Evolutionary conservation across 1,284 basidiomycete species (phyloP).

Genomic region (Phellopilus nigrolimitatus): DNA sequence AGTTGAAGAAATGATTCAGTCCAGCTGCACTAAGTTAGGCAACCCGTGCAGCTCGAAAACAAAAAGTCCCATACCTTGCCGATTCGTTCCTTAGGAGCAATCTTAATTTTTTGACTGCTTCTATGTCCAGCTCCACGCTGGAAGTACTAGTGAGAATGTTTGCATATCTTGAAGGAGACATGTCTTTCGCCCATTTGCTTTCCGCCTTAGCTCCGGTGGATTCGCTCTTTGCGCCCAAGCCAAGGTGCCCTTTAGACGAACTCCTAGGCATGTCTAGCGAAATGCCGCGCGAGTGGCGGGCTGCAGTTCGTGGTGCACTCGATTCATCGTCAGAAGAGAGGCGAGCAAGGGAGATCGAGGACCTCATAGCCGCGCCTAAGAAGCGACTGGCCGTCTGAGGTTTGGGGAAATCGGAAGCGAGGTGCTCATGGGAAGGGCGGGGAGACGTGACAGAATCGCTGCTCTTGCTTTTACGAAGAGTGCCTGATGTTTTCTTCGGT

Average conservation of each 20-base stretch:
- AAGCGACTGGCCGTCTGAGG: conserved; percentile 33
- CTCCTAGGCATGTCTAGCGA: conserved; percentile 48
- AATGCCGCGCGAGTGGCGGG: conserved; percentile 44
- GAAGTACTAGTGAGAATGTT: conserved; percentile 61
- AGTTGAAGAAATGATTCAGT: conserved; percentile 82
- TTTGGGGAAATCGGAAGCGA: conserved; percentile 36
- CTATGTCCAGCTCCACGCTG: conserved; percentile 65
- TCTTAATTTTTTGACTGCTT: conserved; percentile 71
- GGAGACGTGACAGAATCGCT: conserved; percentile 62
- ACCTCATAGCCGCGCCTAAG: conserved; percentile 19
- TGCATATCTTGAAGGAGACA: conserved; percentile 59
- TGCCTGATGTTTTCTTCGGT: conserved; percentile 31
- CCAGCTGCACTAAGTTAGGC: conserved; percentile 54
- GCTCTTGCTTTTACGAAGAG: conserved; percentile 61
- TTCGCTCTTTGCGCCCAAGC: conserved; percentile 35
- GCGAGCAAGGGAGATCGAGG: conserved; percentile 12
- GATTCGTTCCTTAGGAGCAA: conserved; percentile 82
- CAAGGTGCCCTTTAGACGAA: conserved; percentile 46
- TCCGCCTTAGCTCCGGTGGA: conserved; percentile 28
- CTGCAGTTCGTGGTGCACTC: conserved; percentile 23
- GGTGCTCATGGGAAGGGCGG: conserved; percentile 32
- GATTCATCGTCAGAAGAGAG: conserved; percentile 19
- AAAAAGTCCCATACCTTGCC: conserved; percentile 54
- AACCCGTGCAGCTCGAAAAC: not conserved
- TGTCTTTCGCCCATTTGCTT: conserved; percentile 30